phyloP scores from a whole-genome alignment of 331 rosid species.

The Saraca asoca region DNA sequence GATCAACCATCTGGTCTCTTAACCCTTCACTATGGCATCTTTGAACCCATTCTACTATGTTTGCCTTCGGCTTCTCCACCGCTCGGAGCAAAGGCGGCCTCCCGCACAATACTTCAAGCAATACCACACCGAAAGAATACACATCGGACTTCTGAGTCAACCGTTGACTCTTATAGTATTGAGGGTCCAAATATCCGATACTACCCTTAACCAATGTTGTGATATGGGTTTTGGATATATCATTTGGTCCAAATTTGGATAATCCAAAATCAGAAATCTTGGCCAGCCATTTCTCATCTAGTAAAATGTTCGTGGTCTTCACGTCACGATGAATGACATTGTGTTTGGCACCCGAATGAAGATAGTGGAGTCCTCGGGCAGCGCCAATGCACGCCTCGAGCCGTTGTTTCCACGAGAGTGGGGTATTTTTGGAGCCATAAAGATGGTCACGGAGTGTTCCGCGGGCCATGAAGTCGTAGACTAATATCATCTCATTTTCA shows the following conservation, averaged over 20 bases:
- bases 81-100: slow-evolving; percentile 29
- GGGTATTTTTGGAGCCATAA: slow-evolving; percentile 31
- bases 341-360: slow-evolving; percentile 48
- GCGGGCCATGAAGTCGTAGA: slow-evolving; percentile 53
- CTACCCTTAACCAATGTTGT: slow-evolving; percentile 57
- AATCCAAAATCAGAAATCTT: slow-evolving; percentile 62
- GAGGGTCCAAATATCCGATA: slow-evolving; percentile 56
- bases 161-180: slow-evolving; percentile 39
- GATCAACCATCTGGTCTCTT: slow-evolving; percentile 33
- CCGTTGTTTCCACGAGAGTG: slow-evolving; percentile 48
- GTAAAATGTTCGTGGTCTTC: slow-evolving; percentile 54
- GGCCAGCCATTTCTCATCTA: slow-evolving; percentile 55
- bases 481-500: slow-evolving; percentile 44
- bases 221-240: slow-evolving; percentile 31
- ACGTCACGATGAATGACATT: slow-evolving; percentile 62
- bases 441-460: slow-evolving; percentile 44
- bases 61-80: slow-evolving; percentile 11
- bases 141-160: slow-evolving; percentile 55
- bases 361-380: slow-evolving; percentile 52
- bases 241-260: slow-evolving; percentile 40
- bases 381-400: slow-evolving; percentile 50
- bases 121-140: slow-evolving; percentile 53
- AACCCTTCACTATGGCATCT: not conserved
- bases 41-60: slow-evolving; percentile 33
- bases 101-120: slow-evolving; percentile 37